Percentiles rank a stretch among this genome's conserved stretches.
Conservation (phyloP, 1,284 basidiomycete genomes). For the Ganoderma lingzhi region DNA sequence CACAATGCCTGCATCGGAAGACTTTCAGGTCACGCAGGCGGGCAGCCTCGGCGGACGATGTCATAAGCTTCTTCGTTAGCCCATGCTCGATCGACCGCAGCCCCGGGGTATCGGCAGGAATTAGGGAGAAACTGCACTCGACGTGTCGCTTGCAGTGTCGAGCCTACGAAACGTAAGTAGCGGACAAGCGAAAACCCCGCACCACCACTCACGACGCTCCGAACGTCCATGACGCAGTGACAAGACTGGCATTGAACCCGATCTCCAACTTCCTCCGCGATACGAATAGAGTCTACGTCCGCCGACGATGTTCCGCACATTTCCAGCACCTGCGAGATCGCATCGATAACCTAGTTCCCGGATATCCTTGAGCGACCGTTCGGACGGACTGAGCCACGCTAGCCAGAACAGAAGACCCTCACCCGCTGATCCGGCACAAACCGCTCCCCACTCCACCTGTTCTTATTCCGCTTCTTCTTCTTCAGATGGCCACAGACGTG, state of each 20-base stretch:
- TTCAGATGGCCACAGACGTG: slow-evolving; percentile 57
- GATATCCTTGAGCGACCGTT: background rate
- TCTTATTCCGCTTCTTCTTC: slow-evolving; percentile 41
- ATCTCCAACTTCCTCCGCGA: slow-evolving; percentile 39
- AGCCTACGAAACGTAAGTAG: slow-evolving; percentile 46
- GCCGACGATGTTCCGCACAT: slow-evolving; percentile 44
- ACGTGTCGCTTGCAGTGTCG: slow-evolving; percentile 72
- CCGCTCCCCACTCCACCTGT: slow-evolving; percentile 54
- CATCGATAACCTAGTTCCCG: slow-evolving; percentile 51
- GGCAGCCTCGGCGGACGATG: slow-evolving; percentile 32
- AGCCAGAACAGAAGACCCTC: slow-evolving; percentile 18
- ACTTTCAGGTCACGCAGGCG: slow-evolving; percentile 43
- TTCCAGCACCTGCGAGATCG: slow-evolving; percentile 48
- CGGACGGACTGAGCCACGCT: background rate
- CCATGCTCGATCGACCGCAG: slow-evolving; percentile 43
- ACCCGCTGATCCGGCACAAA: slow-evolving; percentile 69
- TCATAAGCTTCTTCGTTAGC: slow-evolving; percentile 42
- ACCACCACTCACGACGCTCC: slow-evolving; percentile 51
- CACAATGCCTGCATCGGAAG: slow-evolving; percentile 66
- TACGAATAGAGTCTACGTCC: slow-evolving; percentile 35
- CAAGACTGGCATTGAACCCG: slow-evolving; percentile 61
- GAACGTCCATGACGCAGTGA: slow-evolving; percentile 58
- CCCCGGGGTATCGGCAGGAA: slow-evolving; percentile 39
- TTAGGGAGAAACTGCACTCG: slow-evolving; percentile 51
- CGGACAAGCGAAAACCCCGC: background rate